Evolutionary conservation across 2,329 filamentous ascomycete species (phyloP).

Genomic region (Nemania serpens): DNA sequence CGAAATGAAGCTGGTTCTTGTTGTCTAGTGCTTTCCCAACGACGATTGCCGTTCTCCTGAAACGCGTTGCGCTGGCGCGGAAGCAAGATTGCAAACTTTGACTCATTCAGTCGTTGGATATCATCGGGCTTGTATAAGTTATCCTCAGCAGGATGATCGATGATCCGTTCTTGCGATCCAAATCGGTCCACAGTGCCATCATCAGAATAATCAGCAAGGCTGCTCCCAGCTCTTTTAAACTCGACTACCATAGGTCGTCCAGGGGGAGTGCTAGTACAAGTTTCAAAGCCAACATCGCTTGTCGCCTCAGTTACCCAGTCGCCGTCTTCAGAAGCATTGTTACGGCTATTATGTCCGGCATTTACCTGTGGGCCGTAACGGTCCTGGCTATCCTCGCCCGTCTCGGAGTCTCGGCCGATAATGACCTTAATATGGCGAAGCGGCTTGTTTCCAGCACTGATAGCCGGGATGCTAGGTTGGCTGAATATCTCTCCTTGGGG

Average conservation of each 20-base stretch:
- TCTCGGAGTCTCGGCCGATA: slow-evolving; percentile 20
- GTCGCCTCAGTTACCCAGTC: slow-evolving; percentile 48
- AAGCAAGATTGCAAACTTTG: slow-evolving; percentile 24
- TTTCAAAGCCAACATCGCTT: slow-evolving; percentile 36
- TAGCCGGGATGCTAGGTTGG: slow-evolving; percentile 5
- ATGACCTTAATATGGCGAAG: slow-evolving; percentile 30
- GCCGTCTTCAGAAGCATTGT: slow-evolving; percentile 35
- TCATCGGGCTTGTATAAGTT: slow-evolving; percentile 17
- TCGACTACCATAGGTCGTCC: not conserved
- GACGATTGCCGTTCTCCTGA: slow-evolving; percentile 27
- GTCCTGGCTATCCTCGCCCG: not conserved
- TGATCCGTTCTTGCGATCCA: slow-evolving; percentile 29
- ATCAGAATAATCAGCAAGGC: slow-evolving; percentile 53
- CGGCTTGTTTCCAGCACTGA: not conserved
- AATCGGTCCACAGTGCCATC: slow-evolving; percentile 21
- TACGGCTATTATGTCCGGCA: not conserved
- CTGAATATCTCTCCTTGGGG: slow-evolving; percentile 18
- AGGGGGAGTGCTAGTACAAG: not conserved
- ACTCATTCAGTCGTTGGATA: slow-evolving; percentile 25
- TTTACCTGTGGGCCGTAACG: not conserved
- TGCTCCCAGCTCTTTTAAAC: slow-evolving; percentile 45
- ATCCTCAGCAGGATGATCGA: slow-evolving; percentile 26
- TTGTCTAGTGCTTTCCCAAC: slow-evolving; percentile 15
- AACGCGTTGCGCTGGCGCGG: slow-evolving; percentile 25
- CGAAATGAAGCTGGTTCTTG: slow-evolving; percentile 3